A percentile compares a stretch with the other conserved stretches of the same genome.
Evolutionary conservation across 768 basidiomycete genomes (phyloP).

Genomic region (Amyloporia xantha): DNA sequence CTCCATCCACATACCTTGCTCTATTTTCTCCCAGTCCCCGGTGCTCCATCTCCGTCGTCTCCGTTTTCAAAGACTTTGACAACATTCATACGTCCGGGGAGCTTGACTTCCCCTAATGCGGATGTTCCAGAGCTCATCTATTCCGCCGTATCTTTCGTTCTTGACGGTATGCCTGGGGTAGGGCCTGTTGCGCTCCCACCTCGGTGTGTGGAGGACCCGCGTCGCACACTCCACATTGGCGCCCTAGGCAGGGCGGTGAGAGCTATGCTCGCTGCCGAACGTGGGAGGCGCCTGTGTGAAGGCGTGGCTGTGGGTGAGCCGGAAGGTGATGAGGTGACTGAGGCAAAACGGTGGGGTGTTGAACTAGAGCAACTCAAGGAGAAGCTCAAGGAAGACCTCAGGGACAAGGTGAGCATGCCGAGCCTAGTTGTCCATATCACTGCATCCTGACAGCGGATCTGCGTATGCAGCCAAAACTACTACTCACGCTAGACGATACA

Average conservation of each 20-base stretch:
- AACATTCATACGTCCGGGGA: slow-evolving; percentile 24
- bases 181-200: slow-evolving; percentile 76
- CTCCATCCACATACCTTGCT: slow-evolving; percentile 46
- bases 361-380: slow-evolving; percentile 53
- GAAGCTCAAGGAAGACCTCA: slow-evolving; percentile 49
- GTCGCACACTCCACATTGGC: slow-evolving; percentile 66
- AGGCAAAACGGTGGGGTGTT: slow-evolving; percentile 74
- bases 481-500: slow-evolving; percentile 57
- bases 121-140: slow-evolving; percentile 15
- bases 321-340: slow-evolving; percentile 48
- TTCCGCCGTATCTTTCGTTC: slow-evolving; percentile 22
- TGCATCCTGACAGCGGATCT: no score
- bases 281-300: slow-evolving; percentile 59
- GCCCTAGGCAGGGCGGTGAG: slow-evolving; percentile 70
- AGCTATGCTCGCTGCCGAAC: slow-evolving; percentile 50
- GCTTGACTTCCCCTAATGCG: slow-evolving; percentile 25
- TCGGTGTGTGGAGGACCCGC: slow-evolving; percentile 71
- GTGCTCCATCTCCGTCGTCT: slow-evolving; percentile 28
- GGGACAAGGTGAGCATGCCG: no score
- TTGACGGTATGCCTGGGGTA: slow-evolving; percentile 66
- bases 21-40: slow-evolving; percentile 38
- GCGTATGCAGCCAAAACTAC: slow-evolving; percentile 52
- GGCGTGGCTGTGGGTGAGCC: slow-evolving; percentile 32
- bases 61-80: slow-evolving; percentile 30
- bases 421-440: background rate